Percentiles rank a stretch among this genome's conserved stretches.
Conservation (phyloP, 1,284 basidiomycete genomes). For the Fomitopsis pinicola region DNA sequence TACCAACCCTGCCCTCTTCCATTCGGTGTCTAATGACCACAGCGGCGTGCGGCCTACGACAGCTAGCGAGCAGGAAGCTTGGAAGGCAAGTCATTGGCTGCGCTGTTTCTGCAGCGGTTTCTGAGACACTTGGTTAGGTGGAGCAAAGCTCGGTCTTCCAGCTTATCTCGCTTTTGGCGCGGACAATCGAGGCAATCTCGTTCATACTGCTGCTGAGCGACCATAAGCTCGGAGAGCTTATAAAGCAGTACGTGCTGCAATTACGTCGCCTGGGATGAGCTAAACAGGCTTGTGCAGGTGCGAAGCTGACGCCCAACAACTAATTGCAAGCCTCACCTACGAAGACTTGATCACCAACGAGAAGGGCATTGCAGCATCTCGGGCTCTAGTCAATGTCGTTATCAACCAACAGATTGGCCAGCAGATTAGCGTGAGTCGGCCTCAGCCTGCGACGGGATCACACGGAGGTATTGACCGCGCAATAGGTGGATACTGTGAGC, state of each 20-base stretch:
- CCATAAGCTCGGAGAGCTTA: constrained; percentile 85
- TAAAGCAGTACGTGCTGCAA: constrained; percentile 58
- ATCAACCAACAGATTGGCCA: constrained; percentile 98
- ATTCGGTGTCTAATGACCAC: constrained; percentile 67
- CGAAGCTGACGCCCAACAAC: constrained; percentile 62
- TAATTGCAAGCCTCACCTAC: constrained; percentile 71
- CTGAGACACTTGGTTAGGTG: constrained; percentile 37
- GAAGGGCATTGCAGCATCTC: constrained; percentile 79
- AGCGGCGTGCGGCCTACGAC: constrained; percentile 48
- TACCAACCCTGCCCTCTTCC: constrained; percentile 76
- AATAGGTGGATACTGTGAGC: constrained; percentile 91
- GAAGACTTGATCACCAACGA: constrained; percentile 82
- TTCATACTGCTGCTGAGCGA: constrained; percentile 92
- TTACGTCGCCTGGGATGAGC: constrained; percentile 6
- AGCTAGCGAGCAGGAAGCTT: constrained; percentile 72
- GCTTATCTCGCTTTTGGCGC: constrained; percentile 68
- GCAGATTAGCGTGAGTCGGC: constrained; percentile 80
- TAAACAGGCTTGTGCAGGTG: constrained; percentile 41
- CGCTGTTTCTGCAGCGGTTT: neutral
- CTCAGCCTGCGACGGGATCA: neutral
- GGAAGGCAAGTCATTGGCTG: constrained; percentile 52
- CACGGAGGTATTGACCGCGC: neutral
- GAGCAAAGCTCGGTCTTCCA: constrained; percentile 81
- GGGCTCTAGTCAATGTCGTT: constrained; percentile 89
- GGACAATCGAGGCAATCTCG: constrained; percentile 88